Evolutionary conservation across 2,329 filamentous ascomycete species (phyloP).

Genomic region (Sphaerulina vaccinii): DNA sequence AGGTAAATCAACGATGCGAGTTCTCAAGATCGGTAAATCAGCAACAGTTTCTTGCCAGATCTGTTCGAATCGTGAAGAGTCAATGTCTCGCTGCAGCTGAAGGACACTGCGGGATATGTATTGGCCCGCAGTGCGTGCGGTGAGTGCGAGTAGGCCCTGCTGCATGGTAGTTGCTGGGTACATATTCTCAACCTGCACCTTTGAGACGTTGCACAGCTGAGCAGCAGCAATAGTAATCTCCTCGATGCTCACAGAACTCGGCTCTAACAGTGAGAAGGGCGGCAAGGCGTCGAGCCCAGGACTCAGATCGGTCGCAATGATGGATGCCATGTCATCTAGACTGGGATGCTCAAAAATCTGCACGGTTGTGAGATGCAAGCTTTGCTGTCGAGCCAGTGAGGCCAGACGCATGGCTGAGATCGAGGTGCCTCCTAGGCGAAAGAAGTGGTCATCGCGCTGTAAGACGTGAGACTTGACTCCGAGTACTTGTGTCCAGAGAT

Average conservation of each 20-base stretch:
- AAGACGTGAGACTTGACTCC: not conserved
- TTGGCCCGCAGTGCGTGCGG: constrained; percentile 51
- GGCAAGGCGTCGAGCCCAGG: too few relatives aligned
- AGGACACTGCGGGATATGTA: constrained; percentile 49
- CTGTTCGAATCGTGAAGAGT: constrained; percentile 38
- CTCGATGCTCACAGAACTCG: not conserved
- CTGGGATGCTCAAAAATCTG: constrained; percentile 7
- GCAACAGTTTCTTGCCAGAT: constrained; percentile 19
- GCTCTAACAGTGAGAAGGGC: constrained; percentile 9
- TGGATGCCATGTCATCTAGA: constrained; percentile 5
- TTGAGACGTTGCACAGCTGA: constrained; percentile 11
- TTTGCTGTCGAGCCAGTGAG: constrained; percentile 29
- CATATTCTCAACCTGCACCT: constrained; percentile 46
- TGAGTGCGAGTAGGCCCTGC: constrained; percentile 50
- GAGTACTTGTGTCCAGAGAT: constrained; percentile 36
- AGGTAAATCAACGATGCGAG: constrained; percentile 9
- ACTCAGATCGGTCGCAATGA: not conserved
- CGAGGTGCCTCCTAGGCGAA: constrained; percentile 48
- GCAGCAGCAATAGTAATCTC: constrained; percentile 4
- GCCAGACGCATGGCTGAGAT: constrained; percentile 48
- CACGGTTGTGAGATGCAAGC: constrained; percentile 1
- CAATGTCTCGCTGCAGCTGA: constrained; percentile 27
- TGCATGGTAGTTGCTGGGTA: constrained; percentile 43
- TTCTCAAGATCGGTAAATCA: not conserved
- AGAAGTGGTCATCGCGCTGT: constrained; percentile 42